Conservation (phyloP, 1,284 basidiomycete genomes). For the Bondarzewia mesenterica region DNA sequence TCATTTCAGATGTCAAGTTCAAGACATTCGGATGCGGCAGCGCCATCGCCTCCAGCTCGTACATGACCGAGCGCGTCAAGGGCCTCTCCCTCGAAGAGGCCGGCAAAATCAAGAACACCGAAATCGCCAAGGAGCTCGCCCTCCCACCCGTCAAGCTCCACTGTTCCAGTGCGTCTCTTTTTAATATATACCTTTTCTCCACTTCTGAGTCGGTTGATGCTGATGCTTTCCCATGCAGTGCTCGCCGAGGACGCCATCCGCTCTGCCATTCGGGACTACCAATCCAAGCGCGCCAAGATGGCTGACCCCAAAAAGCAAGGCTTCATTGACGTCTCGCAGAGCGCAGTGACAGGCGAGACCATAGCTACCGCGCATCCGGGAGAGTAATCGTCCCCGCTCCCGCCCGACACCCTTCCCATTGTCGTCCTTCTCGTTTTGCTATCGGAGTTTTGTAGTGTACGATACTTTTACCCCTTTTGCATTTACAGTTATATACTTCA, state of each 20-base stretch:
- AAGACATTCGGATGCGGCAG: conserved; percentile 97
- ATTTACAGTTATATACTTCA: neutral
- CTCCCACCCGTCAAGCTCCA: conserved; percentile 96
- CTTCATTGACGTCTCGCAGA: conserved; percentile 75
- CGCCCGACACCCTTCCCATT: neutral
- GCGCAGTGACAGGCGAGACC: conserved; percentile 57
- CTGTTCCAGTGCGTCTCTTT: conserved; percentile 62
- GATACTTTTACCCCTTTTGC: conserved; percentile 4
- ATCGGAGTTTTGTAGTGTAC: conserved; percentile 11
- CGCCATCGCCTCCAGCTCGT: conserved; percentile 94
- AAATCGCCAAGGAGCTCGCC: conserved; percentile 95
- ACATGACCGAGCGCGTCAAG: conserved; percentile 97
- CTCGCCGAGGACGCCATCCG: conserved; percentile 97
- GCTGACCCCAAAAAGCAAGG: conserved; percentile 46
- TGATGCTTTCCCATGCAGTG: conserved; percentile 42
- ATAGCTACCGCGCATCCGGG: conserved; percentile 53
- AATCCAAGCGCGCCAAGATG: conserved; percentile 60
- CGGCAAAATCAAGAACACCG: conserved; percentile 96
- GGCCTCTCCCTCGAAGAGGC: conserved; percentile 93
- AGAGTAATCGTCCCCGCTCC: conserved; percentile 11
- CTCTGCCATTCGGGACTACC: conserved; percentile 90
- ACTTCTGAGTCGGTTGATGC: conserved; percentile 9
- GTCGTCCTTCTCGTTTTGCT: conserved; percentile 8
- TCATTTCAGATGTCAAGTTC: conserved; percentile 99
- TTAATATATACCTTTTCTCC: conserved; percentile 4